Conservation (phyloP, 768 basidiomycete species). For the Grammothele lineata region DNA sequence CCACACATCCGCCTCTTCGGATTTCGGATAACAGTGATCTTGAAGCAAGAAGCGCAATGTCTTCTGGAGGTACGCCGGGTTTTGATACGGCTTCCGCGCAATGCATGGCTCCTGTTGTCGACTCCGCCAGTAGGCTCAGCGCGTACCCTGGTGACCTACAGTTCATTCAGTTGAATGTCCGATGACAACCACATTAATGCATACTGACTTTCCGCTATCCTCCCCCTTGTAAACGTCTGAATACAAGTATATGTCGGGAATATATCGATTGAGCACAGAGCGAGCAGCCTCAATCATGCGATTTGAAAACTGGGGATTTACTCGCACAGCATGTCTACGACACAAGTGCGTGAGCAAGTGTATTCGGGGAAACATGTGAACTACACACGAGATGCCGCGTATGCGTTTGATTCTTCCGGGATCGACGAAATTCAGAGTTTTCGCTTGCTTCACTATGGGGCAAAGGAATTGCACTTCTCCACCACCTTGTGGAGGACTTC, state of each 20-base stretch:
- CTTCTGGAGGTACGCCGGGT: slow-evolving; percentile 86
- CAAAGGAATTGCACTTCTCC: slow-evolving; percentile 94
- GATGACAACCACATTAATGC: not conserved
- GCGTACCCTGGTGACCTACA: slow-evolving; percentile 97
- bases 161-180: not conserved
- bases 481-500: slow-evolving; percentile 85
- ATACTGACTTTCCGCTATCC: slow-evolving; percentile 89
- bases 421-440: slow-evolving; percentile 89
- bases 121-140: slow-evolving; percentile 84
- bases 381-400: slow-evolving; percentile 89
- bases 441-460: slow-evolving; percentile 86
- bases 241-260: slow-evolving; percentile 97
- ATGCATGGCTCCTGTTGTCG: slow-evolving; percentile 85
- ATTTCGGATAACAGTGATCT: slow-evolving; percentile 78
- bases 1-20: slow-evolving; percentile 81
- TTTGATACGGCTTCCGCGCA: slow-evolving; percentile 83
- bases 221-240: slow-evolving; percentile 98
- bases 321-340: slow-evolving; percentile 87
- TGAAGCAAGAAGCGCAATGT: slow-evolving; percentile 81
- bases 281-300: slow-evolving; percentile 95
- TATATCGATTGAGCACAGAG: slow-evolving; percentile 90
- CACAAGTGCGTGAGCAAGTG: too few species aligned
- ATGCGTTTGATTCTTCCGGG: slow-evolving; percentile 91
- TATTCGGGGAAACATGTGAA: too few species aligned
- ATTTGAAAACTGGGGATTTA: slow-evolving; percentile 96